Evolutionary conservation across 2,329 filamentous ascomycete species (phyloP).

Genomic region (Fusarium tuaranense): DNA sequence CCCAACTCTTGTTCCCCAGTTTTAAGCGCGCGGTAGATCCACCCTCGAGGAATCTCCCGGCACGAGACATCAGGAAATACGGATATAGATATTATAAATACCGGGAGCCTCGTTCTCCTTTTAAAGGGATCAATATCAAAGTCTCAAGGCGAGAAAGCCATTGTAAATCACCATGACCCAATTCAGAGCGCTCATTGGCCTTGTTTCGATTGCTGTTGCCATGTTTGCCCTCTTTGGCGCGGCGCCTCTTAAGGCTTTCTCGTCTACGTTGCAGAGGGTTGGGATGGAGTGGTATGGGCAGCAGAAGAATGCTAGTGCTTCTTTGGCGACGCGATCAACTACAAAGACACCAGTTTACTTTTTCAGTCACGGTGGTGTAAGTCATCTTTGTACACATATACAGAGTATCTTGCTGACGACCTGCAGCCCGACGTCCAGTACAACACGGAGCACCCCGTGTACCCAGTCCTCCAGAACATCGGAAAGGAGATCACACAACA

Average conservation of each 20-base stretch:
- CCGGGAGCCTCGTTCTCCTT: constrained; percentile 1
- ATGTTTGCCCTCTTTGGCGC: constrained; percentile 39
- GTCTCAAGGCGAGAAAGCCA: not conserved
- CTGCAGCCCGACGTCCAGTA: constrained; percentile 74
- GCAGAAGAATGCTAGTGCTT: constrained; percentile 16
- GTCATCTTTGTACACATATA: constrained; percentile 18
- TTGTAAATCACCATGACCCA: constrained; percentile 36
- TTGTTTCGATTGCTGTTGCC: constrained; percentile 38
- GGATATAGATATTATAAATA: constrained; percentile 34
- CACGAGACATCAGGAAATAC: constrained; percentile 36
- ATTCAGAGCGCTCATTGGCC: constrained; percentile 35
- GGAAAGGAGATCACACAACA: constrained; percentile 77
- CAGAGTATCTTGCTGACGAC: not conserved
- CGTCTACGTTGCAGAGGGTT: constrained; percentile 38
- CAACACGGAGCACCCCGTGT: constrained; percentile 75
- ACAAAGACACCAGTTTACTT: constrained; percentile 58
- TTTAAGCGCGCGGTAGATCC: constrained; percentile 31
- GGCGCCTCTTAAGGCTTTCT: constrained; percentile 38
- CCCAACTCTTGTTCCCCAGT: not conserved
- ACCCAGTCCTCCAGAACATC: constrained; percentile 71
- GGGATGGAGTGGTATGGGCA: constrained; percentile 29
- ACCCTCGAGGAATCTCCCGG: constrained; percentile 18
- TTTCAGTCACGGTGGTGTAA: constrained; percentile 63
- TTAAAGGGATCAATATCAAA: not conserved
- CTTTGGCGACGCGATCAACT: not conserved